Evolutionary conservation across 805 yeast species (phyloP).

Genomic region (Metschnikowia cubensis): DNA sequence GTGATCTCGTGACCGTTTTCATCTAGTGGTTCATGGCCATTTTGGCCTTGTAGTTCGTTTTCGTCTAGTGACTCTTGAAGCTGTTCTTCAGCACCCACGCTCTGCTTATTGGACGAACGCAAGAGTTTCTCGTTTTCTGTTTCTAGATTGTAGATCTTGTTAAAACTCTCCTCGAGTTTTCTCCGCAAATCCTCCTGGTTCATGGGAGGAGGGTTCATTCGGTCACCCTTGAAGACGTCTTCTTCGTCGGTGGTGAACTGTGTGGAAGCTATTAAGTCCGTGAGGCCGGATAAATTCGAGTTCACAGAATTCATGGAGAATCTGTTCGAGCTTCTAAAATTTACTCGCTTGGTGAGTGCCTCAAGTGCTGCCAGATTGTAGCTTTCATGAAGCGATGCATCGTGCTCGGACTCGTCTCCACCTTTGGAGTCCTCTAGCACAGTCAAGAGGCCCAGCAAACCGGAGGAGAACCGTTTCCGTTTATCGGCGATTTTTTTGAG

Average conservation of each 20-base stretch:
- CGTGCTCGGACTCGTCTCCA: neutral
- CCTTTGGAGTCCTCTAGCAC: conserved; percentile 32
- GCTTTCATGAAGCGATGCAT: conserved; percentile 20
- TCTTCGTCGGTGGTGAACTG: conserved; percentile 37
- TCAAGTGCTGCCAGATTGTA: conserved; percentile 37
- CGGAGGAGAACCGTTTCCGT: conserved; percentile 32
- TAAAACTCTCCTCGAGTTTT: conserved; percentile 38
- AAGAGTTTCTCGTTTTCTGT: conserved; percentile 24
- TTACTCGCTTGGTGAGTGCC: conserved; percentile 26
- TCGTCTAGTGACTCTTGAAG: neutral
- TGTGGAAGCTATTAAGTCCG: conserved; percentile 45
- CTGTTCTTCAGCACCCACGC: neutral
- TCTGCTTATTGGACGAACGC: neutral
- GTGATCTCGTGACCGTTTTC: conserved; percentile 1
- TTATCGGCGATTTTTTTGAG: conserved; percentile 8
- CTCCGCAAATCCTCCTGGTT: conserved; percentile 32
- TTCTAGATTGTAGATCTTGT: conserved; percentile 32
- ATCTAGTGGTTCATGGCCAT: neutral
- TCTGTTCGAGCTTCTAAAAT: conserved; percentile 39
- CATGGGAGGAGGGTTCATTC: neutral
- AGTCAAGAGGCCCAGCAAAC: conserved; percentile 37
- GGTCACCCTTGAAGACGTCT: conserved; percentile 10
- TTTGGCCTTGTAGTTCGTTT: neutral
- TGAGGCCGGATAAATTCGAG: conserved; percentile 47
- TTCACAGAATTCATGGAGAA: conserved; percentile 50